Evolutionary conservation across 371 early-diverging fungal genomes (phyloP).

Genomic region (Conidiobolus incongruus): DNA sequence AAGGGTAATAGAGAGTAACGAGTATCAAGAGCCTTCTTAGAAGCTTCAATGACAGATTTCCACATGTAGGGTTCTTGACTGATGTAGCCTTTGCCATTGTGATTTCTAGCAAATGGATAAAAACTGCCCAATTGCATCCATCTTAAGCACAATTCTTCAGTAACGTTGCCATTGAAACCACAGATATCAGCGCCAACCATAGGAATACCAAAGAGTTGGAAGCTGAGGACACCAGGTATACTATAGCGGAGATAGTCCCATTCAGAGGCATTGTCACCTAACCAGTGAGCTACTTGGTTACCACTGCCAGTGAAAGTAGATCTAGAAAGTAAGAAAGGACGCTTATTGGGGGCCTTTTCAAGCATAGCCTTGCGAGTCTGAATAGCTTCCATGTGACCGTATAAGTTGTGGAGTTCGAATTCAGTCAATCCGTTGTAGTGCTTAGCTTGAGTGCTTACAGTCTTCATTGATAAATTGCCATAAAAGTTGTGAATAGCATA

Average conservation of each 20-base stretch:
- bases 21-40: slow-evolving; percentile 19
- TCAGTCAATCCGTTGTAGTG: slow-evolving; percentile 24
- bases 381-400: slow-evolving; percentile 28
- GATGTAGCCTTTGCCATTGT: slow-evolving; percentile 18
- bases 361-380: slow-evolving; percentile 19
- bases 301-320: slow-evolving; percentile 47
- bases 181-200: slow-evolving; percentile 43
- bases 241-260: slow-evolving; percentile 25
- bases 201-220: slow-evolving; percentile 40
- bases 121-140: slow-evolving; percentile 55
- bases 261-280: slow-evolving; percentile 30
- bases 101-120: slow-evolving; percentile 48
- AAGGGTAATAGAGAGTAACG: slow-evolving; percentile 41
- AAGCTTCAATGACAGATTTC: slow-evolving; percentile 15
- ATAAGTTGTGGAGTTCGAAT: slow-evolving; percentile 39
- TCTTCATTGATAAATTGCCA: slow-evolving; percentile 19
- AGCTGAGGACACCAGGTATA: slow-evolving; percentile 27
- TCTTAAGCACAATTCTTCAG: slow-evolving; percentile 28
- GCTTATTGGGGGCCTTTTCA: slow-evolving; percentile 12
- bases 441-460: slow-evolving; percentile 24
- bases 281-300: slow-evolving; percentile 37
- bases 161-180: slow-evolving; percentile 29
- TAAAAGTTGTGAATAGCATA: slow-evolving; percentile 23
- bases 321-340: slow-evolving; percentile 48
- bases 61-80: slow-evolving; percentile 32